phyloP scores from a whole-genome alignment of 1,139 yeast species.

The Yamadazyma sp. region DNA sequence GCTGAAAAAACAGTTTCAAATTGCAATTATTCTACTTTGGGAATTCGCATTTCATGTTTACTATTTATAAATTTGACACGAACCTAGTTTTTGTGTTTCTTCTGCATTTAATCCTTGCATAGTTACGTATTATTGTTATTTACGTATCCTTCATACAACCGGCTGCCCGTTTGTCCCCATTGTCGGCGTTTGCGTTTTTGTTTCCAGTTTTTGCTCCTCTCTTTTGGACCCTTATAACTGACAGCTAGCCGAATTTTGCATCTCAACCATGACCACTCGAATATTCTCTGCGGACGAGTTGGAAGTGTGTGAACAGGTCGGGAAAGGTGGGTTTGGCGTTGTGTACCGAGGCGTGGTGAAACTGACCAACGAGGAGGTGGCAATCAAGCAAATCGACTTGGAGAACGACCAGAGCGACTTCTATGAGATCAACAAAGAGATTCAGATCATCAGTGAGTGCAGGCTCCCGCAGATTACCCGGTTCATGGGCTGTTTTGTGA shows the following conservation, averaged over 20 bases:
- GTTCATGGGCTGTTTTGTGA: constrained; percentile 79
- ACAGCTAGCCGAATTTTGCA: not conserved
- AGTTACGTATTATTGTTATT: not conserved
- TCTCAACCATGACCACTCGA: constrained; percentile 14
- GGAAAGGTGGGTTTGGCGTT: constrained; percentile 86
- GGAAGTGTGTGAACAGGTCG: constrained; percentile 72
- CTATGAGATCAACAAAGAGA: constrained; percentile 78
- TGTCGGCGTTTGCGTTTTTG: not conserved
- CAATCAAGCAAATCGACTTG: constrained; percentile 73
- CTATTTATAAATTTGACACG: not conserved
- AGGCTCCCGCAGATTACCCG: constrained; percentile 66
- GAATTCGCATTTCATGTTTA: constrained; percentile 1
- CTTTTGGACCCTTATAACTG: not conserved
- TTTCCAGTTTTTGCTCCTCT: too few species aligned
- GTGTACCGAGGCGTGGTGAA: constrained; percentile 73
- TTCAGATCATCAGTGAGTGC: constrained; percentile 74
- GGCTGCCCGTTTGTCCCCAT: too few species aligned
- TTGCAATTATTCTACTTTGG: not conserved
- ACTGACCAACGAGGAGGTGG: constrained; percentile 52
- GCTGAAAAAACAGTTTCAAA: too few species aligned
- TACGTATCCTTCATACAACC: too few species aligned
- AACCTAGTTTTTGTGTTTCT: not conserved
- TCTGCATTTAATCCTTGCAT: not conserved
- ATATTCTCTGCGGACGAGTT: constrained; percentile 39
- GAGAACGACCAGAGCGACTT: constrained; percentile 77